phyloP scores from a whole-genome alignment of 2,329 filamentous ascomycete genomes.

The Alternaria viburni region DNA sequence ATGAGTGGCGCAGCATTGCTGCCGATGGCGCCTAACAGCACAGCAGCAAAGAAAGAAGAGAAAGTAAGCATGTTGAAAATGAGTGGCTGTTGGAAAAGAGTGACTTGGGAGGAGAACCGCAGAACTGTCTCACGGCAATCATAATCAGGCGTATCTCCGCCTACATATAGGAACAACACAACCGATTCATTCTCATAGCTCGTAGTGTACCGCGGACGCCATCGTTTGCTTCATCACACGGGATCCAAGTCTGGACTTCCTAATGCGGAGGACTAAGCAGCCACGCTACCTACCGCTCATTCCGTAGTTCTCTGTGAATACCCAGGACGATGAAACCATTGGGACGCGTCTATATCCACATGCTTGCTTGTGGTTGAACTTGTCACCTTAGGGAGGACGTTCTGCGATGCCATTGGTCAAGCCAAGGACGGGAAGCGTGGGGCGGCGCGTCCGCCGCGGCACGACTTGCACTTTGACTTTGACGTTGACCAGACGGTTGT shows the following conservation, averaged over 20 bases:
- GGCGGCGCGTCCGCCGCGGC: conserved; percentile 14
- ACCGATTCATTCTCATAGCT: background rate
- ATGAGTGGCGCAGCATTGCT: conserved; percentile 27
- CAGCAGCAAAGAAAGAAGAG: conserved; percentile 17
- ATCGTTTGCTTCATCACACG: conserved; percentile 13
- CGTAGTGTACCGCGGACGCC: background rate
- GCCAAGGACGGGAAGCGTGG: conserved; percentile 1
- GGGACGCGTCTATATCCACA: conserved; percentile 14
- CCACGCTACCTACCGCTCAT: conserved; percentile 9
- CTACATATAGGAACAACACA: conserved; percentile 1
- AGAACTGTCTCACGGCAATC: background rate
- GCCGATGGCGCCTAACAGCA: conserved; percentile 13
- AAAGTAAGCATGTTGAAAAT: conserved; percentile 18
- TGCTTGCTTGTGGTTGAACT: conserved; percentile 18
- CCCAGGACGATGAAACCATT: conserved; percentile 11
- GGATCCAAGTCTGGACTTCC: conserved; percentile 12
- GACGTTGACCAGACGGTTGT: background rate
- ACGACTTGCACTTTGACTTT: conserved; percentile 9
- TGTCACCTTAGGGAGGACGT: conserved; percentile 13
- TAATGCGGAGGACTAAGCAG: conserved; percentile 8
- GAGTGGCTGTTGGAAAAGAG: conserved; percentile 7
- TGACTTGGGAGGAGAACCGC: background rate
- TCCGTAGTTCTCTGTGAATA: conserved; percentile 1
- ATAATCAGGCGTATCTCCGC: background rate
- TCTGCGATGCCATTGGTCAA: conserved; percentile 20